Percentiles rank a stretch among this genome's conserved stretches.
Conservation (phyloP, 805 yeast species). For the Pichia heedii region DNA sequence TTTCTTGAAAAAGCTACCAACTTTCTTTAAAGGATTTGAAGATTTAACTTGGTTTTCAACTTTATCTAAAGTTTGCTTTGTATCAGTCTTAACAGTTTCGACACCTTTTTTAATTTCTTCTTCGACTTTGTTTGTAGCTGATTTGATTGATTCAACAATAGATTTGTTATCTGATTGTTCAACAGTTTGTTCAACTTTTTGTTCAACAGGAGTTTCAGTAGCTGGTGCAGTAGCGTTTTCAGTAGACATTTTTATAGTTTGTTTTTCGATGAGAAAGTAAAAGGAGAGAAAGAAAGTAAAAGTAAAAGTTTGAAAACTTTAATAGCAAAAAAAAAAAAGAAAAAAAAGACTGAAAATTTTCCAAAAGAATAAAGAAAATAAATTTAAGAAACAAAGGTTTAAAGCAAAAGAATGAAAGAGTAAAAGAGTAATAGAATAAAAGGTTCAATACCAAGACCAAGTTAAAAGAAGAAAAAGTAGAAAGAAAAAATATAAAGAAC, state of each 20-base stretch:
- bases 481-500: too few species aligned
- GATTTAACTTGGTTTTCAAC: neutral
- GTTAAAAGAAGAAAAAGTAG: too few species aligned
- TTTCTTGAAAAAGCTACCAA: slow-evolving; percentile 24
- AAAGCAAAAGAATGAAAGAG: too few species aligned
- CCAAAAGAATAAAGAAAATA: too few species aligned
- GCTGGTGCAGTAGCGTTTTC: neutral
- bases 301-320: neutral
- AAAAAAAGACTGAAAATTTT: too few species aligned
- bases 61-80: slow-evolving; percentile 2
- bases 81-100: slow-evolving; percentile 3
- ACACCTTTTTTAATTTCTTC: slow-evolving; percentile 9
- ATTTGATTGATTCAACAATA: slow-evolving; percentile 6
- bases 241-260: slow-evolving; percentile 1
- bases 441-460: too few species aligned
- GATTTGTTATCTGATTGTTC: slow-evolving; percentile 1
- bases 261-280: neutral
- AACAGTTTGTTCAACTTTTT: slow-evolving; percentile 1
- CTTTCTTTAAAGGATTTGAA: slow-evolving; percentile 19
- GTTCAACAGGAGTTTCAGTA: neutral
- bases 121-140: slow-evolving; percentile 15
- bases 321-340: too few species aligned
- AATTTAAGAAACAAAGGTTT: too few species aligned
- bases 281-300: neutral
- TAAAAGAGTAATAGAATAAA: too few species aligned